A percentile compares a stretch with the other conserved stretches of the same genome.
Conservation (phyloP, 2,329 filamentous ascomycete genomes). For the Fusarium paranaense region DNA sequence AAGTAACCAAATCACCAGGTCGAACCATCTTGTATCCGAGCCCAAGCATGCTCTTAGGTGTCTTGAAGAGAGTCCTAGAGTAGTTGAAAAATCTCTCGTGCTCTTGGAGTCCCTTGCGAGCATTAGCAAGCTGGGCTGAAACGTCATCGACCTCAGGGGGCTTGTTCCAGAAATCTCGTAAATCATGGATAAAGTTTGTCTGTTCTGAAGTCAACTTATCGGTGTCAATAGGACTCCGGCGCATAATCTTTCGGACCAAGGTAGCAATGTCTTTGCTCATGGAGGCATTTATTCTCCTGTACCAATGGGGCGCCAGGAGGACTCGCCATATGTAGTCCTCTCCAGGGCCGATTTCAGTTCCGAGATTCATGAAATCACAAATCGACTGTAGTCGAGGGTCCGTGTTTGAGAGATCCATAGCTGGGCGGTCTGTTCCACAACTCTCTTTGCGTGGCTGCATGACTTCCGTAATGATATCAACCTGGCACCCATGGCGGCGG, state of each 20-base stretch:
- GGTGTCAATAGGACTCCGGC: not conserved
- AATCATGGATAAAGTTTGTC: not conserved
- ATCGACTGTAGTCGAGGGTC: not conserved
- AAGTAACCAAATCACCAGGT: not conserved
- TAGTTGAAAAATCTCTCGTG: not conserved
- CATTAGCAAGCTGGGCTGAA: not conserved
- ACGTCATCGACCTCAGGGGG: not conserved
- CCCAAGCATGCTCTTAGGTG: slow-evolving; percentile 2
- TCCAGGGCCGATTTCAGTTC: not conserved
- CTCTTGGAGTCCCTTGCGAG: not conserved
- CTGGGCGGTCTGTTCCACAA: no score
- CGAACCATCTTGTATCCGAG: not conserved
- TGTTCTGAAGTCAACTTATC: not conserved
- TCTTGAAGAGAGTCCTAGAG: slow-evolving; percentile 1
- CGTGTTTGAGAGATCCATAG: not conserved
- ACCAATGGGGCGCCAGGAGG: not conserved
- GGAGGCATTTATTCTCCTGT: not conserved
- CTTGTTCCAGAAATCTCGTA: not conserved
- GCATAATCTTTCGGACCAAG: slow-evolving; percentile 3
- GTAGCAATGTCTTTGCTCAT: not conserved
- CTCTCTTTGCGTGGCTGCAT: not conserved
- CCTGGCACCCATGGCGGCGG: not conserved
- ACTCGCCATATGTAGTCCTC: slow-evolving; percentile 15
- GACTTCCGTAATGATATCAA: slow-evolving; percentile 10
- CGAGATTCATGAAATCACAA: slow-evolving; percentile 1